phyloP scores from a whole-genome alignment of 768 basidiomycete genomes.

The Agaricus sinodeliciosus region DNA sequence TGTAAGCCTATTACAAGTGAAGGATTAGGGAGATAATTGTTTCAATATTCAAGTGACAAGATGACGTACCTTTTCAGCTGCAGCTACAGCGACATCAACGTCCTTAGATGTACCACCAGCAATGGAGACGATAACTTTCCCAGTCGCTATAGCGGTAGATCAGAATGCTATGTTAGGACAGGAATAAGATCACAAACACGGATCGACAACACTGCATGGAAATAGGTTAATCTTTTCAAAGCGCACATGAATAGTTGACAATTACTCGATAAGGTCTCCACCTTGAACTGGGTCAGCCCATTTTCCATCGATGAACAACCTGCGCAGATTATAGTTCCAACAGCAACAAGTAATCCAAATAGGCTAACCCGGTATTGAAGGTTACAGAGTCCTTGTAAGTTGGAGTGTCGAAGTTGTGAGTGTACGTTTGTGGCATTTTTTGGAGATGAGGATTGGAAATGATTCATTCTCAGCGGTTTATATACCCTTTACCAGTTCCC shows the following conservation, averaged over 20 bases:
- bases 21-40: neutral
- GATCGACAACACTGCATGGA: constrained; percentile 44
- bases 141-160: constrained; percentile 36
- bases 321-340: neutral
- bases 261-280: constrained; percentile 16
- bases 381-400: constrained; percentile 52
- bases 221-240: neutral
- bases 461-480: no score
- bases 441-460: no score
- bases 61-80: constrained; percentile 38
- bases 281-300: constrained; percentile 19
- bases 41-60: neutral
- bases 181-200: constrained; percentile 21
- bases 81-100: constrained; percentile 52
- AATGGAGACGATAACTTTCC: constrained; percentile 44
- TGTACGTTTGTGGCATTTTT: constrained; percentile 32
- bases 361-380: constrained; percentile 45
- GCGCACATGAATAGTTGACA: neutral
- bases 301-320: constrained; percentile 19
- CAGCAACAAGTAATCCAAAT: no score
- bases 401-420: constrained; percentile 45
- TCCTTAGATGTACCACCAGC: constrained; percentile 38
- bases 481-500: no score
- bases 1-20: constrained; percentile 23
- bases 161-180: neutral